Percentiles rank a stretch among this genome's conserved stretches.
Evolutionary conservation across 495 filamentous ascomycete species (phyloP).

Genomic region (Podospora tetraspora): DNA sequence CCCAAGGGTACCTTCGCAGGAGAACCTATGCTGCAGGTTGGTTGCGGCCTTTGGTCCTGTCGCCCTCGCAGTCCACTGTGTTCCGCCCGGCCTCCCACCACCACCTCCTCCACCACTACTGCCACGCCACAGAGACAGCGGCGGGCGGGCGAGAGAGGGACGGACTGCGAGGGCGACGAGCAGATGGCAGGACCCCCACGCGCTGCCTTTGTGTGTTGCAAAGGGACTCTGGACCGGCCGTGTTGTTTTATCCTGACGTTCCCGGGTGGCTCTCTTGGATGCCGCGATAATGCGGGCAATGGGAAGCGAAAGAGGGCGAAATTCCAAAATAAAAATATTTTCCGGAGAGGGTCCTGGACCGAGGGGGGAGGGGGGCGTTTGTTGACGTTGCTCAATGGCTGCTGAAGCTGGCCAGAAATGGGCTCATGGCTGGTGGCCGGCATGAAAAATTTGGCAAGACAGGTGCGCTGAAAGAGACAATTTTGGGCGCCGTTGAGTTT

Average conservation of each 20-base stretch:
- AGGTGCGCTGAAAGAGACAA: background rate
- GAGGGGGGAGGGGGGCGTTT: background rate
- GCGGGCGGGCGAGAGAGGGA: background rate
- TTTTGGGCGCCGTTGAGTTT: background rate
- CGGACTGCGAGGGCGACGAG: background rate
- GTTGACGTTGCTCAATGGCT: background rate
- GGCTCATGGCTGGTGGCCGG: background rate
- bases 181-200: conserved; percentile 19
- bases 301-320: conserved; percentile 7
- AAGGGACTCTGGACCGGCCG: conserved; percentile 15
- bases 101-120: background rate
- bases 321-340: conserved; percentile 5
- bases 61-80: background rate
- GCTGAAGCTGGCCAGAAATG: background rate
- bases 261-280: conserved; percentile 14
- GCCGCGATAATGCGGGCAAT: conserved; percentile 16
- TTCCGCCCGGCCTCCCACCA: too few relatives aligned
- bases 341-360: background rate
- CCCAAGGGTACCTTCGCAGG: conserved; percentile 2
- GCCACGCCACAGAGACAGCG: background rate
- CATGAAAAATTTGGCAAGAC: background rate
- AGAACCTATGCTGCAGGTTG: background rate
- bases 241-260: conserved; percentile 24
- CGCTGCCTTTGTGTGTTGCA: background rate
- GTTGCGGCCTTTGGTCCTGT: conserved; percentile 2